These are phyloP conservation scores for Oryza punctata DNA, from an alignment of 176 grass and related monocot genomes.

Conservation along the genomic window DNA sequence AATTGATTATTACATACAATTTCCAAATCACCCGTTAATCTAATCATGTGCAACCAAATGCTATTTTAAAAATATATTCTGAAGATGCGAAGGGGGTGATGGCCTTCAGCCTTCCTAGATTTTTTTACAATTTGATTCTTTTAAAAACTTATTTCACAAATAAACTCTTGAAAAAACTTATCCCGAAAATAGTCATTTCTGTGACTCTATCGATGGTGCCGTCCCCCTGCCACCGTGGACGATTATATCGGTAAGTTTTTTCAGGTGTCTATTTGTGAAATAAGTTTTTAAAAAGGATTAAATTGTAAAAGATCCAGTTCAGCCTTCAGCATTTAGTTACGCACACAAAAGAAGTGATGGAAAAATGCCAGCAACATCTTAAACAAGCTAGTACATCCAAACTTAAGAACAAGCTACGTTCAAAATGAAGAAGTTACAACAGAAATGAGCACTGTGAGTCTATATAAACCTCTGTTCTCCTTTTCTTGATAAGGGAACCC, in stretches of 20 bases:
- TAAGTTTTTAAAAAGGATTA: too few species aligned
- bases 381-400: background rate
- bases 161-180: too few species aligned
- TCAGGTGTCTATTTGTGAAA: too few species aligned
- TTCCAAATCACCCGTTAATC: background rate
- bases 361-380: background rate
- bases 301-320: too few species aligned
- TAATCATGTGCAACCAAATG: background rate
- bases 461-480: background rate
- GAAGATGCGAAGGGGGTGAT: background rate
- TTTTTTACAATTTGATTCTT: too few species aligned
- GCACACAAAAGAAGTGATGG: background rate
- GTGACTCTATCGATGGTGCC: too few species aligned
- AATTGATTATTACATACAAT: background rate
- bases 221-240: too few species aligned
- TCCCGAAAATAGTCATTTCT: too few species aligned
- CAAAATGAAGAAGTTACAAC: background rate
- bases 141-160: too few species aligned
- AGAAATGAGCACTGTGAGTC: background rate
- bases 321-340: too few species aligned
- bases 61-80: background rate
- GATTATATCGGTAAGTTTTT: too few species aligned
- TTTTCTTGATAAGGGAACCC: background rate
- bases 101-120: conserved; percentile 23
- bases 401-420: background rate